Evolutionary conservation across 2,329 filamentous ascomycete species (phyloP).

Genomic region (Neoascochyta sp.): DNA sequence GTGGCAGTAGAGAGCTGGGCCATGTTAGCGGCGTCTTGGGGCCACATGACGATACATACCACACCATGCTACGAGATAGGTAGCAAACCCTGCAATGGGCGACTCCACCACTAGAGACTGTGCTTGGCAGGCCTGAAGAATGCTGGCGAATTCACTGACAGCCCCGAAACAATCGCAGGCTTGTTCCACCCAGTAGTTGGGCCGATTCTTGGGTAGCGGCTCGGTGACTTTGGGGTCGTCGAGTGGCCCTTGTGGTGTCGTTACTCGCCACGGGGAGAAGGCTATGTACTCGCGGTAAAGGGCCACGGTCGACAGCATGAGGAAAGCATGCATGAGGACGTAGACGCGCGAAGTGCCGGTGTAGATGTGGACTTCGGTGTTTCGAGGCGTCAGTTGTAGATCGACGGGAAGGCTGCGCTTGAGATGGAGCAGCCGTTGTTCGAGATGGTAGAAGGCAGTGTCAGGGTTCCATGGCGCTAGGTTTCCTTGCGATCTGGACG

Average conservation of each 20-base stretch:
- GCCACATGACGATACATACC: no score
- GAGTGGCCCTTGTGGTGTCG: conserved; percentile 54
- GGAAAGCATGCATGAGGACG: conserved; percentile 63
- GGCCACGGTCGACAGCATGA: conserved; percentile 63
- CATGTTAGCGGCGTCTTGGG: no score
- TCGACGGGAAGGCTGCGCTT: conserved; percentile 53
- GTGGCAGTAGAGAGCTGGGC: conserved; percentile 57
- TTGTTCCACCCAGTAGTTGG: conserved; percentile 59
- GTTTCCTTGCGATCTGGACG: conserved; percentile 37
- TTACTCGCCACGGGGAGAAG: conserved; percentile 56
- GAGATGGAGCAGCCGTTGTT: conserved; percentile 52
- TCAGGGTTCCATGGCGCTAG: conserved; percentile 58
- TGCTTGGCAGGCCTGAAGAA: conserved; percentile 60
- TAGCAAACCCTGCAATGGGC: conserved; percentile 62
- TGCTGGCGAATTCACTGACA: conserved; percentile 60
- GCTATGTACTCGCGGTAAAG: conserved; percentile 66
- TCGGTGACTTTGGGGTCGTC: conserved; percentile 56
- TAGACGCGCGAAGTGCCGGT: conserved; percentile 62
- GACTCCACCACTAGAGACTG: conserved; percentile 63
- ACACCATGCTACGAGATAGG: conserved; percentile 64
- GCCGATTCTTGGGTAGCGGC: conserved; percentile 28
- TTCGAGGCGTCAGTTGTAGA: conserved; percentile 57
- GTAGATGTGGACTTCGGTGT: conserved; percentile 64
- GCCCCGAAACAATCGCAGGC: conserved; percentile 61
- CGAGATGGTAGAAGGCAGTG: conserved; percentile 55